phyloP scores from a whole-genome alignment of 1,139 yeast species.

The Wickerhamiella infanticola region DNA sequence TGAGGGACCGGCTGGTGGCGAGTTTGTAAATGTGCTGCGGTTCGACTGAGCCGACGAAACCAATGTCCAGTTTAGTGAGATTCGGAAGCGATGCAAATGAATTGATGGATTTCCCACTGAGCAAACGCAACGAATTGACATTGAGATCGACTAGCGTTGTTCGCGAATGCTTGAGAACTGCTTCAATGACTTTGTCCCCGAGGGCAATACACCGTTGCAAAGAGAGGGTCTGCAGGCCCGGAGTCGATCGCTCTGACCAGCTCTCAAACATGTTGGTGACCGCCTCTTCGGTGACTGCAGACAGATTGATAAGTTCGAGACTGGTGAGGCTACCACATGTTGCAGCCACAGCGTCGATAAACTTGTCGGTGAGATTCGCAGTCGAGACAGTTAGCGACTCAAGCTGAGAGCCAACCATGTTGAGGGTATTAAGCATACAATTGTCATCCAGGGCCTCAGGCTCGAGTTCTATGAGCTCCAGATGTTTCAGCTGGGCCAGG shows the following conservation, averaged over 20 bases:
- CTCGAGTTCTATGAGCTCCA: conserved; percentile 43
- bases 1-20: conserved; percentile 11
- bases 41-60: conserved; percentile 15
- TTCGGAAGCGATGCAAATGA: conserved; percentile 30
- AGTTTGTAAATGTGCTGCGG: conserved; percentile 14
- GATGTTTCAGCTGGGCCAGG: conserved; percentile 34
- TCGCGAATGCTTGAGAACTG: conserved; percentile 48
- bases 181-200: conserved; percentile 45
- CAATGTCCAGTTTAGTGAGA: conserved; percentile 14
- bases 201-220: conserved; percentile 51
- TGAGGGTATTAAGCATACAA: conserved; percentile 50
- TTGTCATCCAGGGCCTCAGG: conserved; percentile 53
- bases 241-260: conserved; percentile 32
- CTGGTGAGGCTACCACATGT: conserved; percentile 40
- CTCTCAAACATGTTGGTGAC: conserved; percentile 36
- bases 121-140: conserved; percentile 51
- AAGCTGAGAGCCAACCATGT: conserved; percentile 48
- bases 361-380: conserved; percentile 66
- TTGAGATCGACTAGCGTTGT: conserved; percentile 51
- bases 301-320: conserved; percentile 39
- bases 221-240: conserved; percentile 47
- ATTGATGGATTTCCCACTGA: conserved; percentile 39
- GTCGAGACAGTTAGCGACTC: conserved; percentile 40
- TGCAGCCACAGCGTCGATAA: conserved; percentile 27
- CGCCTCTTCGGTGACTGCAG: conserved; percentile 53